These are phyloP conservation scores for Cymbopogon flexuosus DNA, from an alignment of 202 grass and related monocot genomes.

Conservation along the genomic window DNA sequence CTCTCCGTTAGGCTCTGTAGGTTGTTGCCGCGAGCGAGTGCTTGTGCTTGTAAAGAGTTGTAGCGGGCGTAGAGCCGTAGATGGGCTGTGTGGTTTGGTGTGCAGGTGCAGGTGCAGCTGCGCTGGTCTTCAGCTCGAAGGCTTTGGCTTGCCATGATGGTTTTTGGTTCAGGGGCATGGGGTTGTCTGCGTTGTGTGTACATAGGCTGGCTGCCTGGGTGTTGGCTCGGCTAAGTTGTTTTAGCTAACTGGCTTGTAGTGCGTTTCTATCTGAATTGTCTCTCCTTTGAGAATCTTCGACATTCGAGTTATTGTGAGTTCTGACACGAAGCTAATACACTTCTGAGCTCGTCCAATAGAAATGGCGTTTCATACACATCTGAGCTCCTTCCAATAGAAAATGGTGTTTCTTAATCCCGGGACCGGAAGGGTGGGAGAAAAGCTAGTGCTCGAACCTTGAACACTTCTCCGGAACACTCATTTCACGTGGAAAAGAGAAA, in stretches of 20 bases:
- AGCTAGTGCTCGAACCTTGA: too few relatives aligned
- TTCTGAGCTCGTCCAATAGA: neutral
- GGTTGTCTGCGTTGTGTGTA: slow-evolving; percentile 3
- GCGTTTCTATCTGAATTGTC: neutral
- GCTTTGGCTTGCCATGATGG: slow-evolving; percentile 48
- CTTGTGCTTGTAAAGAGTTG: slow-evolving; percentile 33
- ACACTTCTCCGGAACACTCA: too few relatives aligned
- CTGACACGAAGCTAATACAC: neutral
- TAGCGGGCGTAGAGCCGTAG: slow-evolving; percentile 11
- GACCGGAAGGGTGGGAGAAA: too few relatives aligned
- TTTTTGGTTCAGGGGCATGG: slow-evolving; percentile 45
- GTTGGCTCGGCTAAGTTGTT: slow-evolving; percentile 30
- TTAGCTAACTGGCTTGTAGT: slow-evolving; percentile 24
- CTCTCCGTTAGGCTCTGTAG: slow-evolving; percentile 27
- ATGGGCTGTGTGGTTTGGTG: neutral
- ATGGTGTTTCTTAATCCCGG: too few relatives aligned
- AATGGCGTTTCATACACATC: neutral
- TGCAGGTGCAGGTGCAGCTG: neutral
- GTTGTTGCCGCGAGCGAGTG: slow-evolving; percentile 26
- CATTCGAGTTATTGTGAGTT: neutral
- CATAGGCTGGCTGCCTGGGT: slow-evolving; percentile 18
- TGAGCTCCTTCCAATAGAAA: neutral
- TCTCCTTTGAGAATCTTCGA: neutral
- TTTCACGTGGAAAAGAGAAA: neutral
- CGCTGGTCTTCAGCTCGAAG: slow-evolving; percentile 54